Percentiles rank a stretch among this genome's conserved stretches.
Evolutionary conservation across 1,139 yeast species (phyloP).

Genomic region (Debaryomycetaceae sp.): DNA sequence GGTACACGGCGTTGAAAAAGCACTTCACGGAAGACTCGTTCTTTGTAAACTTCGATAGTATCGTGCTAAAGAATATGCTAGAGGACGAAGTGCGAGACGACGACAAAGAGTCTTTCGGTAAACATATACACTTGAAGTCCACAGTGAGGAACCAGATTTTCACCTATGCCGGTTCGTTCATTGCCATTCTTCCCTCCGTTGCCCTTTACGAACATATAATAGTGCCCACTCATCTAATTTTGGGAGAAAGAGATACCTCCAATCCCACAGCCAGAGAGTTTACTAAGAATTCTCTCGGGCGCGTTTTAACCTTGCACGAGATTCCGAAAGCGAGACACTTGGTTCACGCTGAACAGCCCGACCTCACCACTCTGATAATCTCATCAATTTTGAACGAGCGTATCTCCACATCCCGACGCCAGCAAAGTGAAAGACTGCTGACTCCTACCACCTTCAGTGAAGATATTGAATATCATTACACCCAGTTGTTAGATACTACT

Average conservation of each 20-base stretch:
- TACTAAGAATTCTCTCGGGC: background rate
- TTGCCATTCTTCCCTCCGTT: conserved; percentile 2
- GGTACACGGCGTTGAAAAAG: conserved; percentile 24
- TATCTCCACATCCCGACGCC: background rate
- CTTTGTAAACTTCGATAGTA: conserved; percentile 39
- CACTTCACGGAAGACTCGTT: conserved; percentile 41
- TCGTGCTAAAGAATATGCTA: conserved; percentile 35
- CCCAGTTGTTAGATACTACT: no score
- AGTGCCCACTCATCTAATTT: conserved; percentile 10
- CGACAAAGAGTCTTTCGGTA: background rate
- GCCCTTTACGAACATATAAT: conserved; percentile 2
- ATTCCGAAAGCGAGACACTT: conserved; percentile 1
- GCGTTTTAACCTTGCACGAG: background rate
- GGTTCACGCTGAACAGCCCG: conserved; percentile 2
- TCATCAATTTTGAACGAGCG: background rate
- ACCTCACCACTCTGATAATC: background rate
- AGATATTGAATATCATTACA: no score
- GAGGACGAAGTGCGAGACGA: conserved; percentile 19
- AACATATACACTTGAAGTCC: background rate
- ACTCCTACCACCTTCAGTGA: no score
- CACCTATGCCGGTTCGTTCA: conserved; percentile 5
- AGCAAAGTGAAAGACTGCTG: no score
- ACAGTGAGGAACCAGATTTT: conserved; percentile 1
- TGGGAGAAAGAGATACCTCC: conserved; percentile 8
- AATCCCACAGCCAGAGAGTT: conserved; percentile 1